Evolutionary conservation across 495 filamentous ascomycete species (phyloP).

Genomic region (Umbilicaria muhlenbergii): DNA sequence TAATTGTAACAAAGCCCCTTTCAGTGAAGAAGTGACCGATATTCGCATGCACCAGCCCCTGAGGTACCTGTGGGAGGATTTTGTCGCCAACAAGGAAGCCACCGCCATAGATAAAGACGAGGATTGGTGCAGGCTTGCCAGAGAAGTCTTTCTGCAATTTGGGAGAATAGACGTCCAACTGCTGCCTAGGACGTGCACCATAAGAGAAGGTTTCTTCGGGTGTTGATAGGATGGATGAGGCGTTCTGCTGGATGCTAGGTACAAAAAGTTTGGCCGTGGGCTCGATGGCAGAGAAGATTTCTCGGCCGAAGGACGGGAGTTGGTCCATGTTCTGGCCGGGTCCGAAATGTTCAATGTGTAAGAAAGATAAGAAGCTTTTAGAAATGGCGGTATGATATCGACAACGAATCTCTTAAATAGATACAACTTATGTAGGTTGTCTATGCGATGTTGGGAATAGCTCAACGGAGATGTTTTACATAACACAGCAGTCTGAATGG

Average conservation of each 20-base stretch:
- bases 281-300: conserved; percentile 16
- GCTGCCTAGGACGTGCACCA: conserved; percentile 21
- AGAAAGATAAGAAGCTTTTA: no score
- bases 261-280: conserved; percentile 24
- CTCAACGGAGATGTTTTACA: no score
- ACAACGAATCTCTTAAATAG: no score
- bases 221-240: conserved; percentile 19
- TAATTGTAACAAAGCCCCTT: no score
- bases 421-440: no score
- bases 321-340: no score
- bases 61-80: conserved; percentile 14
- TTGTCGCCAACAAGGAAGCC: conserved; percentile 22
- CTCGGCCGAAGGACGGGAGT: conserved; percentile 9
- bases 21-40: no score
- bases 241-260: conserved; percentile 18
- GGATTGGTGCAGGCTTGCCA: conserved; percentile 12
- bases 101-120: conserved; percentile 29
- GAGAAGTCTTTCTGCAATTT: conserved; percentile 3
- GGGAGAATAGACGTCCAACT: conserved; percentile 25
- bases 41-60: conserved; percentile 11
- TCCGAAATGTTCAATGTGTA: no score
- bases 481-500: no score
- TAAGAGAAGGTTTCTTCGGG: conserved; percentile 18
- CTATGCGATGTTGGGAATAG: no score
- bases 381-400: no score